Percentiles rank a stretch among this genome's conserved stretches.
Evolutionary conservation across 192 early-diverging fungal genomes (phyloP).

Genomic region (Podochytrium sp.): DNA sequence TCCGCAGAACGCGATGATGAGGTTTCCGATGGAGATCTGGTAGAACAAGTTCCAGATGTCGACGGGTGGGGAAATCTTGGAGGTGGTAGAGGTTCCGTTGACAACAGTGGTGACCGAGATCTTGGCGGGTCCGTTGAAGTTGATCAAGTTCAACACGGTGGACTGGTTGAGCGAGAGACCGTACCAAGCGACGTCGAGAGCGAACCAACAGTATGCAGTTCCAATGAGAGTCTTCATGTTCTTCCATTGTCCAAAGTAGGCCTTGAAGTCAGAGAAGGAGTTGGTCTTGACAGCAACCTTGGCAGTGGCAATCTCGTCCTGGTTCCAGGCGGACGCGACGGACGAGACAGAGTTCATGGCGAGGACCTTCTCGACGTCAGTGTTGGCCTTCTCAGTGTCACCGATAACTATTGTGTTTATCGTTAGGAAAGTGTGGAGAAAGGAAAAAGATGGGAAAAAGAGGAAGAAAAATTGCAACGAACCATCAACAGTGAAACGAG

Average conservation of each 20-base stretch:
- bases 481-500: constrained; percentile 75
- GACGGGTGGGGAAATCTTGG: constrained; percentile 47
- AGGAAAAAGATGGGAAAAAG: not conserved
- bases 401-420: constrained; percentile 55
- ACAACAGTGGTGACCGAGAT: not conserved
- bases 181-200: constrained; percentile 56
- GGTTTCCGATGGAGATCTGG: constrained; percentile 76
- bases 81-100: constrained; percentile 38
- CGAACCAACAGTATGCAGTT: constrained; percentile 51
- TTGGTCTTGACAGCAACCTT: constrained; percentile 24
- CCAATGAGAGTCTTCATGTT: constrained; percentile 77
- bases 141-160: constrained; percentile 31
- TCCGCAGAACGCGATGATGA: constrained; percentile 76
- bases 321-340: constrained; percentile 25
- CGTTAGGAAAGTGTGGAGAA: not conserved
- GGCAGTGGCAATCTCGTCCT: constrained; percentile 25
- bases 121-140: constrained; percentile 37
- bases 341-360: constrained; percentile 25
- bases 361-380: constrained; percentile 40
- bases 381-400: constrained; percentile 61
- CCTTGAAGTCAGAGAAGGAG: constrained; percentile 27
- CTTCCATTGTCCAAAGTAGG: constrained; percentile 78
- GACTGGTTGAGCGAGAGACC: constrained; percentile 43
- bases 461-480: not conserved
- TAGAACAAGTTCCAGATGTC: constrained; percentile 45